Conservation (phyloP, 208 protist genomes). For the Phytomonas serpens region DNA sequence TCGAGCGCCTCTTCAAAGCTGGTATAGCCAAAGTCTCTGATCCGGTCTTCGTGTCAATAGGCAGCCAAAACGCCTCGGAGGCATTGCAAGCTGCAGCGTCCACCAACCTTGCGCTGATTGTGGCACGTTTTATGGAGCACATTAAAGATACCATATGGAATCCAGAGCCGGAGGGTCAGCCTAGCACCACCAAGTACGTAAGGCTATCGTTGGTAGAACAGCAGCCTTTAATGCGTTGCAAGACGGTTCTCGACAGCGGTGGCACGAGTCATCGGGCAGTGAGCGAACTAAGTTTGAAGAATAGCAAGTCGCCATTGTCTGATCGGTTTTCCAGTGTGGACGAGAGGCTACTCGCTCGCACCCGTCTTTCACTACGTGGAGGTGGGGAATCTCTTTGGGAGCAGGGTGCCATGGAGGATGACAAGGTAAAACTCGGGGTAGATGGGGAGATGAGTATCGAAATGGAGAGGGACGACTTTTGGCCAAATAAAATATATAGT, state of each 20-base stretch:
- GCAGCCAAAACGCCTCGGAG: constrained; percentile 17
- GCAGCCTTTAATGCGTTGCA: constrained; percentile 58
- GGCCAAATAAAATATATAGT: neutral
- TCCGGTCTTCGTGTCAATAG: neutral
- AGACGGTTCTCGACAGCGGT: constrained; percentile 48
- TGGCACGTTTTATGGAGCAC: constrained; percentile 16
- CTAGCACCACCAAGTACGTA: constrained; percentile 35
- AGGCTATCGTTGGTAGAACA: constrained; percentile 55
- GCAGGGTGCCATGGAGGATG: constrained; percentile 29
- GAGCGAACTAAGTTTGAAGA: constrained; percentile 14
- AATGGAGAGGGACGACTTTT: neutral
- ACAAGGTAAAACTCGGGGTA: constrained; percentile 14
- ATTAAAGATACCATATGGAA: constrained; percentile 63
- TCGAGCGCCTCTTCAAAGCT: constrained; percentile 12
- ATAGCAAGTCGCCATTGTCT: constrained; percentile 12
- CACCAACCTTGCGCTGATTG: constrained; percentile 39
- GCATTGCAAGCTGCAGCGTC: constrained; percentile 40
- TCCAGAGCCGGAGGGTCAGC: constrained; percentile 29
- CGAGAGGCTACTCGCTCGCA: neutral
- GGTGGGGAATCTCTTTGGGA: constrained; percentile 52
- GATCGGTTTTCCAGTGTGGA: constrained; percentile 5
- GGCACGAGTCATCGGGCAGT: constrained; percentile 60
- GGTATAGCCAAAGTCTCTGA: constrained; percentile 1
- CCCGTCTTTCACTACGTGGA: constrained; percentile 30
- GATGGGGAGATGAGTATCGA: constrained; percentile 10